Conservation (phyloP, 768 basidiomycete genomes). For the Serendipita sp. region DNA sequence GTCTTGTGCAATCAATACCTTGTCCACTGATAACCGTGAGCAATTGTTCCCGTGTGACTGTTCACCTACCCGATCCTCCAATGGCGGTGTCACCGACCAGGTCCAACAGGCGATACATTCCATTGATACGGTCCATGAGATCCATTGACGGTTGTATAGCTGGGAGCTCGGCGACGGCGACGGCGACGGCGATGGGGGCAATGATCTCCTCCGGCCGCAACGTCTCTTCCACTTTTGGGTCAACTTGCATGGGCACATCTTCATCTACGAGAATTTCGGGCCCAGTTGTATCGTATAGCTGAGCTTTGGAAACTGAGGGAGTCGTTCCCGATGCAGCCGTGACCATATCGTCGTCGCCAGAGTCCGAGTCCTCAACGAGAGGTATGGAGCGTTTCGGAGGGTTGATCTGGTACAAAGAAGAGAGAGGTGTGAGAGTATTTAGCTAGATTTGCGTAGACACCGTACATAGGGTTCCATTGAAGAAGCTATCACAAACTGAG, state of each 20-base stretch:
- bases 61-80: constrained; percentile 32
- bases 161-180: not conserved
- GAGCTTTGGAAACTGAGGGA: not conserved
- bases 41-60: not conserved
- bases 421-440: not conserved
- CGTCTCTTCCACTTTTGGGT: not conserved
- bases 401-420: not conserved
- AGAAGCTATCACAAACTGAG: no score
- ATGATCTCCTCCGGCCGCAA: no score
- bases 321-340: not conserved
- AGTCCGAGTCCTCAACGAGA: no score
- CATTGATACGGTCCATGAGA: constrained; percentile 20
- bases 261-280: not conserved
- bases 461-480: no score
- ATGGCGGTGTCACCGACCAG: constrained; percentile 36
- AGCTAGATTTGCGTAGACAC: not conserved
- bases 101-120: constrained; percentile 38
- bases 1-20: constrained; percentile 42
- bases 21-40: constrained; percentile 30
- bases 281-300: not conserved
- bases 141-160: not conserved
- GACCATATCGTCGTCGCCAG: not conserved
- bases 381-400: not conserved
- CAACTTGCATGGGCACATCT: not conserved
- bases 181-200: not conserved